A percentile compares a stretch with the other conserved stretches of the same genome.
These are phyloP conservation scores for Aspergillus pseudotamarii DNA, from an alignment of 2,329 filamentous ascomycete genomes.

Conservation along the genomic window DNA sequence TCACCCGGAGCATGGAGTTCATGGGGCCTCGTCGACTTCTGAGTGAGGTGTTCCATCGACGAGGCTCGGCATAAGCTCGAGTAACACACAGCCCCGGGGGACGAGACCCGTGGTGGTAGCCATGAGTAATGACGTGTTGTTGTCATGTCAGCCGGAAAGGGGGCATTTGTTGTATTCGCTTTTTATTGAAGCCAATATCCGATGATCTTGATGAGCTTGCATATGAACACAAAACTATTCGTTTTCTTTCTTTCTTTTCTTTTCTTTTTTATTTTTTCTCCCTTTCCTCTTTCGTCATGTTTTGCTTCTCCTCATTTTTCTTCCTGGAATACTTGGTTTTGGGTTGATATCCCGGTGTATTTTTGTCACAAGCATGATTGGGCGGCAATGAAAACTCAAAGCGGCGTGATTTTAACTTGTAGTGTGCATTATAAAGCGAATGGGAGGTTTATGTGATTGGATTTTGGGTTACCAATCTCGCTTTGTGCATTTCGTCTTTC, in stretches of 20 bases:
- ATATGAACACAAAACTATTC: neutral
- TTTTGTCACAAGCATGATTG: conserved; percentile 4
- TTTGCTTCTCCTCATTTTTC: conserved; percentile 2
- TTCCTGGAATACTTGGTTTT: neutral
- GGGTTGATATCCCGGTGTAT: conserved; percentile 7
- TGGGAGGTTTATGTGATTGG: conserved; percentile 1
- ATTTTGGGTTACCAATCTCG: neutral
- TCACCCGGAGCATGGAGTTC: conserved; percentile 63
- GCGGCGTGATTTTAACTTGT: conserved; percentile 1
- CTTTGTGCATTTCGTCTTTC: neutral
- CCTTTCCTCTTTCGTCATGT: conserved; percentile 12
- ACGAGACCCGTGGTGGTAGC: neutral
- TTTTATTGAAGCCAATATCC: neutral
- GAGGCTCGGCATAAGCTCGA: conserved; percentile 37
- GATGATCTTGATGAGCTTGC: neutral
- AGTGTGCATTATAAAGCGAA: neutral
- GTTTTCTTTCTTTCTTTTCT: conserved; percentile 11
- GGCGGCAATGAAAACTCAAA: conserved; percentile 2
- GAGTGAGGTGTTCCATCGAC: conserved; percentile 64
- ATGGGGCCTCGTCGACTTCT: conserved; percentile 65
- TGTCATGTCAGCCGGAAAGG: neutral
- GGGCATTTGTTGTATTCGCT: neutral
- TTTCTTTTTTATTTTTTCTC: conserved; percentile 11
- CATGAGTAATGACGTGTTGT: conserved; percentile 2
- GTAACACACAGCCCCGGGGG: neutral